A percentile compares a stretch with the other conserved stretches of the same genome.
Evolutionary conservation across 495 filamentous ascomycete species (phyloP).

Genomic region (Achaetomiella virescens): DNA sequence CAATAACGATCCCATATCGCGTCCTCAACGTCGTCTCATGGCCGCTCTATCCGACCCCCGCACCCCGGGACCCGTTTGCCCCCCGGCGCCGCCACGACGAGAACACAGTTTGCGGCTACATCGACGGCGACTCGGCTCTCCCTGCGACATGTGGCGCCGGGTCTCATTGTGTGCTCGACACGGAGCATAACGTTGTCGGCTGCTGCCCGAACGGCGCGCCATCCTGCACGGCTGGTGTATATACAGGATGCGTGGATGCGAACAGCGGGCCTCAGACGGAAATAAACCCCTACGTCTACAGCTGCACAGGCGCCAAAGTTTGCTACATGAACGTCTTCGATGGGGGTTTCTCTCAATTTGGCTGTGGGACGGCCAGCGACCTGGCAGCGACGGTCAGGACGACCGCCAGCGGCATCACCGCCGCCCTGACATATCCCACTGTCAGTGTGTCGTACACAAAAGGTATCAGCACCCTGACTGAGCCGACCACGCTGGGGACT

Average conservation of each 20-base stretch:
- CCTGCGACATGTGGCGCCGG: conserved; percentile 45
- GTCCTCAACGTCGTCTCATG: conserved; percentile 40
- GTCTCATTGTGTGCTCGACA: conserved; percentile 45
- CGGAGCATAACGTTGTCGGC: conserved; percentile 38
- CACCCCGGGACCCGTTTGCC: conserved; percentile 31
- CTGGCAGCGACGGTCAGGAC: conserved; percentile 38
- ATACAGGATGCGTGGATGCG: conserved; percentile 43
- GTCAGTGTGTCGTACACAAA: conserved; percentile 30
- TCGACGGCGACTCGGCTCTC: conserved; percentile 37
- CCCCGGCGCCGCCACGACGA: conserved; percentile 32
- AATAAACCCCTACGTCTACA: conserved; percentile 44
- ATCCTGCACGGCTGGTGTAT: conserved; percentile 41
- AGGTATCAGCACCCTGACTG: conserved; percentile 25
- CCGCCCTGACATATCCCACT: conserved; percentile 24
- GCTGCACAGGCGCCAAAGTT: conserved; percentile 37
- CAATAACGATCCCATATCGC: conserved; percentile 34
- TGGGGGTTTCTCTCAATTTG: conserved; percentile 44
- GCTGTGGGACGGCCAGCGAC: conserved; percentile 42
- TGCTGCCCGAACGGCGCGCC: conserved; percentile 44
- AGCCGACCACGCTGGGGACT: conserved; percentile 34
- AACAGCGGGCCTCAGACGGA: conserved; percentile 42
- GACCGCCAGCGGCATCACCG: conserved; percentile 32
- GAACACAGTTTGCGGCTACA: conserved; percentile 45
- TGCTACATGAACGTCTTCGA: conserved; percentile 44
- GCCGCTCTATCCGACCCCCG: conserved; percentile 34